Base-by-base conservation (phyloP, 2,329 filamentous ascomycete genomes). In the Ophiostoma piceae region DNA sequence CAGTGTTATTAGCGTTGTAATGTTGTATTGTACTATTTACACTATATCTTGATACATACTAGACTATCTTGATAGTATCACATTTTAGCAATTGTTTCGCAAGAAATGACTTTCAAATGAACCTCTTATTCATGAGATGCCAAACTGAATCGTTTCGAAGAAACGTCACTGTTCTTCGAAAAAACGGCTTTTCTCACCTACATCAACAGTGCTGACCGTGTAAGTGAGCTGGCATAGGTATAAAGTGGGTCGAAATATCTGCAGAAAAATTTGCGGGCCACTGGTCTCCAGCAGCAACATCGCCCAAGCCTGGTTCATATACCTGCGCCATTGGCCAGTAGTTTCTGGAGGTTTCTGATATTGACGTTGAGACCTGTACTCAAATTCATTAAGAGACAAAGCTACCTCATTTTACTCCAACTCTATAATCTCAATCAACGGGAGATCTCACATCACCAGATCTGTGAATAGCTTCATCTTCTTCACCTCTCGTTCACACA, bases 161-260 rank as follows among this genome's bases (percentile, higher is more conserved):
- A 29, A 29, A 29, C 26, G 26, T 29, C 26, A 2, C 26, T 29
- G 26, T 29, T 29, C 2, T 29, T 29, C n/a, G n/a, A 29, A 2
- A 29, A 29, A 29, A 29, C 26, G 2, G 26, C 26, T 29, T 29
- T 29, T 35, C 32, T 35, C 35, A 6, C 35, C 35, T 35, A 35
- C 35, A 35, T 35, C 35, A 1, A 35, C 14, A 1, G n/a, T 14
- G 32, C 37, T 37, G 5, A n/a, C 37, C 64, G 65, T 66, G 65
- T 66, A 66, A 66, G 65, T 66, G 65, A 66, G 64, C 35, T 41
- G 64, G 35, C 35, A 22, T 41, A 37, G 9, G 37, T 26, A 14
- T 43, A 29, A 47, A 66, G 65, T 47, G 65, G 65, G 65, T 7
- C 65, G 65, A 66, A 66, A 66, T 47, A 66, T 66, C 37, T 66